phyloP scores from a whole-genome alignment of 2,329 filamentous ascomycete species.

The Nothopassalora personata region DNA sequence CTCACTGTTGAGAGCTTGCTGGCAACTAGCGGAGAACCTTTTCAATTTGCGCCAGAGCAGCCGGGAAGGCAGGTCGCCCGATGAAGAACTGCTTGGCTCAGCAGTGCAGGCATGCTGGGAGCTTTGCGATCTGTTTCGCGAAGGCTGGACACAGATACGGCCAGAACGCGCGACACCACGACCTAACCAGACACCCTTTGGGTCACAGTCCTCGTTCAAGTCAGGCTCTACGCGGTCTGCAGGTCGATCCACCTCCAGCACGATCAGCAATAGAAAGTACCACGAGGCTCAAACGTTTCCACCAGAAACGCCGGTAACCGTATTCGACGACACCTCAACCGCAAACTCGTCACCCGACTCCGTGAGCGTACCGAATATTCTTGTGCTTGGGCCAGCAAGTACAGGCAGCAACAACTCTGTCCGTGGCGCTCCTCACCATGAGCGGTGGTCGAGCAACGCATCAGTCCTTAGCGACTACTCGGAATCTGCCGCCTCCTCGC shows the following conservation, averaged over 20 bases:
- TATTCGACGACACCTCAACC: slow-evolving; percentile 78
- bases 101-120: slow-evolving; percentile 94
- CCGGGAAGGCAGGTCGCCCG: slow-evolving; percentile 64
- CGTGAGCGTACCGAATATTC: slow-evolving; percentile 71
- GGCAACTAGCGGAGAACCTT: slow-evolving; percentile 86
- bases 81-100: slow-evolving; percentile 79
- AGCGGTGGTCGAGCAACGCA: slow-evolving; percentile 71
- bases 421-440: slow-evolving; percentile 49
- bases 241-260: slow-evolving; percentile 42
- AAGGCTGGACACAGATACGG: slow-evolving; percentile 83
- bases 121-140: slow-evolving; percentile 84
- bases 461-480: slow-evolving; percentile 76
- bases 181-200: slow-evolving; percentile 71
- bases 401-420: slow-evolving; percentile 25
- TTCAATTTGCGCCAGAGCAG: slow-evolving; percentile 82
- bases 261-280: slow-evolving; percentile 40
- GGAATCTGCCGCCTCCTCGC: slow-evolving; percentile 51
- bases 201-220: slow-evolving; percentile 29
- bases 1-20: slow-evolving; percentile 76
- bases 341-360: slow-evolving; percentile 73
- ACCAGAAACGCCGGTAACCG: slow-evolving; percentile 88
- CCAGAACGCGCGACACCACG: slow-evolving; percentile 82
- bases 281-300: slow-evolving; percentile 43
- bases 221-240: slow-evolving; percentile 22
- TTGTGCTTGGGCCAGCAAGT: slow-evolving; percentile 70